These are phyloP conservation scores for Suhomyces sp. DNA, from an alignment of 805 yeast genomes.

Conservation along the genomic window DNA sequence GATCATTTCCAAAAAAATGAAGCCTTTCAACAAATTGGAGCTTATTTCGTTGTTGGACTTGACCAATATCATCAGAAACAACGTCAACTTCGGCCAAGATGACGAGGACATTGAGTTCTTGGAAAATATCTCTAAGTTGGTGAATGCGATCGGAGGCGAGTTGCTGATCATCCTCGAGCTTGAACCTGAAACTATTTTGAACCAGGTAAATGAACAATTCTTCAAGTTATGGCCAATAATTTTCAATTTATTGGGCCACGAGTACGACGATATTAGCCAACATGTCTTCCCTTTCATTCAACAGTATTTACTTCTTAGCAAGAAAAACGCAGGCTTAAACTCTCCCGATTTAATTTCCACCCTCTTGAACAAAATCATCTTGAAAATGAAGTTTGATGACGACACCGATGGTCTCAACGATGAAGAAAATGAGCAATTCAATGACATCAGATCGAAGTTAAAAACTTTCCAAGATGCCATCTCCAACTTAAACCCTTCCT, in stretches of 20 bases:
- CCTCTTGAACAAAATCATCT: conserved; percentile 64
- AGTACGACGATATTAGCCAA: conserved; percentile 81
- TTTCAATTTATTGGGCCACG: conserved; percentile 69
- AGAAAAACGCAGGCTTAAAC: conserved; percentile 44
- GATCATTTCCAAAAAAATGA: conserved; percentile 75
- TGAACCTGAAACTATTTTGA: conserved; percentile 38
- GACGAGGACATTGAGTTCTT: conserved; percentile 58
- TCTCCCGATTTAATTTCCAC: conserved; percentile 54
- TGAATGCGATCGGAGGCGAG: conserved; percentile 74
- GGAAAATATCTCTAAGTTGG: conserved; percentile 71
- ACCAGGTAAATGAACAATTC: conserved; percentile 30
- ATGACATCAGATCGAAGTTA: conserved; percentile 71
- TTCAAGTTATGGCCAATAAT: conserved; percentile 51
- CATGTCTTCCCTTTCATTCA: conserved; percentile 82
- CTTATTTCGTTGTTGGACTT: conserved; percentile 68
- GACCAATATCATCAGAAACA: conserved; percentile 45
- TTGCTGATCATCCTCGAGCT: conserved; percentile 61
- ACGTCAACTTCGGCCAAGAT: conserved; percentile 31
- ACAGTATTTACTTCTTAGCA: conserved; percentile 67
- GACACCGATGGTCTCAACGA: conserved; percentile 61
- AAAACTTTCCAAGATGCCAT: conserved; percentile 83
- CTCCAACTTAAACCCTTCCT: conserved; percentile 51
- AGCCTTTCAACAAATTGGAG: conserved; percentile 65
- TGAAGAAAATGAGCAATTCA: conserved; percentile 71
- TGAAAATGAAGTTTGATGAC: conserved; percentile 80